phyloP scores from a whole-genome alignment of 2,329 filamentous ascomycete genomes.

The Alternaria conjuncta region DNA sequence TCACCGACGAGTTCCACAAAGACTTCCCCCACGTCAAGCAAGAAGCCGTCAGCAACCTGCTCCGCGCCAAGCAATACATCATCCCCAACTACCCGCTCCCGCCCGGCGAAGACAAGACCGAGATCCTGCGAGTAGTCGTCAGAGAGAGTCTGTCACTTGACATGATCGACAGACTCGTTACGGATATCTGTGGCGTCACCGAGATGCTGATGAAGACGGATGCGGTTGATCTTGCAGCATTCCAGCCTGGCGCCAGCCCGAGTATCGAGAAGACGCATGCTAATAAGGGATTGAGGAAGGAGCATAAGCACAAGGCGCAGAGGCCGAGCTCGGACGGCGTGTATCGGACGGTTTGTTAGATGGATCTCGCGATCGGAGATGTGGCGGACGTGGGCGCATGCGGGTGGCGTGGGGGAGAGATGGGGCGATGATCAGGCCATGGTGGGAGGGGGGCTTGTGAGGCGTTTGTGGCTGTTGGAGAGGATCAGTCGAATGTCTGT shows the following conservation, averaged over 20 bases:
- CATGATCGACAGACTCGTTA: constrained; percentile 67
- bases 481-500: background rate
- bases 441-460: background rate
- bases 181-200: constrained; percentile 66
- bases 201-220: constrained; percentile 65
- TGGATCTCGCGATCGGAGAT: background rate
- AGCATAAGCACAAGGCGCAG: constrained; percentile 54
- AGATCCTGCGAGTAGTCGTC: constrained; percentile 72
- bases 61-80: constrained; percentile 73
- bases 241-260: constrained; percentile 49
- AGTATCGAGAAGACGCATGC: constrained; percentile 53
- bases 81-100: constrained; percentile 74
- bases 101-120: constrained; percentile 65
- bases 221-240: constrained; percentile 58
- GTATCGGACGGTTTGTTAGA: constrained; percentile 57
- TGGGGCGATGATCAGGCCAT: background rate
- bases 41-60: constrained; percentile 65
- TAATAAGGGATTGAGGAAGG: constrained; percentile 44
- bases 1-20: constrained; percentile 64
- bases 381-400: background rate
- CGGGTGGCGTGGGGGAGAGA: background rate
- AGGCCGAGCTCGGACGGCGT: constrained; percentile 56
- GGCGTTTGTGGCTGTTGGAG: background rate
- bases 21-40: constrained; percentile 70
- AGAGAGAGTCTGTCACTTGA: constrained; percentile 73